Conservation (phyloP, 495 filamentous ascomycete genomes). For the Podospora comata region DNA sequence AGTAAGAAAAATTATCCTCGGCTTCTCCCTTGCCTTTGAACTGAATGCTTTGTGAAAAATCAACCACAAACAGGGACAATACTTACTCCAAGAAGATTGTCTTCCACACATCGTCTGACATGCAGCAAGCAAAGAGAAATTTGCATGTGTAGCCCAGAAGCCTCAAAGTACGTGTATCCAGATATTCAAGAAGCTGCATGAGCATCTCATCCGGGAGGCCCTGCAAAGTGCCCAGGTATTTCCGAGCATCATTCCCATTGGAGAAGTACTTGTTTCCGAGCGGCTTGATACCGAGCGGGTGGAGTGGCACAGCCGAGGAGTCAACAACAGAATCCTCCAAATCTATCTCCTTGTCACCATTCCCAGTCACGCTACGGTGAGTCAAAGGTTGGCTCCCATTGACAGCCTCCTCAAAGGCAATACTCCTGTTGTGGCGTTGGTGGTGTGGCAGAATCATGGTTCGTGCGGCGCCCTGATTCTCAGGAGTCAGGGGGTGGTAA, state of each 20-base stretch:
- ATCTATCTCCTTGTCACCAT: conserved; percentile 6
- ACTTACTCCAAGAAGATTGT: conserved; percentile 80
- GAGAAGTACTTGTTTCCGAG: conserved; percentile 76
- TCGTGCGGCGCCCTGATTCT: not conserved
- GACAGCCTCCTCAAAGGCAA: conserved; percentile 16
- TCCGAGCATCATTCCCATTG: conserved; percentile 62
- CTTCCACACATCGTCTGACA: conserved; percentile 90
- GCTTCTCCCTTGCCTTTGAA: conserved; percentile 4
- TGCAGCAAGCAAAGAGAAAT: conserved; percentile 81
- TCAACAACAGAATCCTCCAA: conserved; percentile 11
- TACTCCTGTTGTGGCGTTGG: conserved; percentile 14
- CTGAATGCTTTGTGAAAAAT: not conserved
- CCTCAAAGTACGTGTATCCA: conserved; percentile 62
- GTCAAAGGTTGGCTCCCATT: conserved; percentile 20
- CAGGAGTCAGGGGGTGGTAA: not conserved
- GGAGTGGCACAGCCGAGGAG: conserved; percentile 58
- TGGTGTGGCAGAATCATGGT: conserved; percentile 28
- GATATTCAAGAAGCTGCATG: conserved; percentile 66
- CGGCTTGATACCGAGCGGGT: conserved; percentile 85
- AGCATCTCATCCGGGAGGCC: conserved; percentile 79
- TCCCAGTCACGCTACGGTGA: conserved; percentile 21
- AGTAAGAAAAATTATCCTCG: not conserved
- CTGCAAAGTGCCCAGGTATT: conserved; percentile 59
- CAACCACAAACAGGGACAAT: conserved; percentile 13
- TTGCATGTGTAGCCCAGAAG: conserved; percentile 78